Evolutionary conservation across 75 land plant genomes (phyloP), one percentile per base, ranked within the genome.

Genomic region (Sequoia sempervirens): DNA sequence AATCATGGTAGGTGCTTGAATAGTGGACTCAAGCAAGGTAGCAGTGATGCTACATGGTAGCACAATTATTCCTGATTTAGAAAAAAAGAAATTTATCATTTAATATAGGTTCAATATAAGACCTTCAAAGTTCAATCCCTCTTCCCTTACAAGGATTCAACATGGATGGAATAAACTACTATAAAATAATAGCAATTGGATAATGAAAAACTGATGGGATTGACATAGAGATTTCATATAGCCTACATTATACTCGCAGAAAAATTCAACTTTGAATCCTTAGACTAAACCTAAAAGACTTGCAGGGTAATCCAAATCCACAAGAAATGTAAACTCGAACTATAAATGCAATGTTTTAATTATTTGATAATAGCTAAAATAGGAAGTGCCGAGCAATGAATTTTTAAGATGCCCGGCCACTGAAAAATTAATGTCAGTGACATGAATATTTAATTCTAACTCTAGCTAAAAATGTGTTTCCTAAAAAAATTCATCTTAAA

Each of bases 1-100:
- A 92, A 97, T 91, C n/a, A 97, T 85, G 72, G 89, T 94, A 14
- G 99, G 96, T n/a, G 94, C 84, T 84, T 97, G 92, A 83, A 96
- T 93, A 79, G 23, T 87, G 30, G 90, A 85, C 76, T 96, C 92
- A 68, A 96, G 88, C 69, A 94, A n/a, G 30, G 92, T 92, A 86
- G 92, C 90, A 18, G 96, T 96, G 41, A 91, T 14, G 38, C 92
- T 96, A 85, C 99, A 97, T 1, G 95, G 89, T 56, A 97, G 86
- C 17, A 92, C 98, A 18, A 96, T 96, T 18, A 90, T 91, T 45
- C 97, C 97, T 95, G 89, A 32, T 70, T 11, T 45, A 69, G 36
- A n/a, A n/a, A 69, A 30, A 30, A 30, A 23, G 26, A 5, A 61
- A 10, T 69, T 10, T 32, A 69, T 69, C 12, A 69, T 69, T 69